Conservation (phyloP, 441 rosid genomes). For the Corymbia citriodora region DNA sequence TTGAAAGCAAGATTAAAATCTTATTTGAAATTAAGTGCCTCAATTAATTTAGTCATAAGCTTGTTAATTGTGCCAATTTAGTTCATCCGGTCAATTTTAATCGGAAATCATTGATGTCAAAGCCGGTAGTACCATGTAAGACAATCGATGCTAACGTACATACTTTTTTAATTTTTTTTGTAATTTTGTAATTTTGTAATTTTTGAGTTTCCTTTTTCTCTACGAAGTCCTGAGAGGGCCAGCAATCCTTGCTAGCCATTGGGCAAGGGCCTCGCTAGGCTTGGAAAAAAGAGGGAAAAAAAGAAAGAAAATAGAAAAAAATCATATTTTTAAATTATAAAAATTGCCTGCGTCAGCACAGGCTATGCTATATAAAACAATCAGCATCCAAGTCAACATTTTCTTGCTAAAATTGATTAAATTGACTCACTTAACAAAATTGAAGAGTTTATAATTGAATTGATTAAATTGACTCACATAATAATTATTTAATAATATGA, state of each 20-base stretch:
- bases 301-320: accelerated
- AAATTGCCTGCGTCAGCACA: accelerated
- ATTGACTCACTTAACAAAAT: no score
- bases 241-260: not conserved
- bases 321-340: accelerated
- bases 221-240: accelerated
- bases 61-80: no score
- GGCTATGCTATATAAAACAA: accelerated
- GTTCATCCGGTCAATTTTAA: no score
- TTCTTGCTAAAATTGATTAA: accelerated
- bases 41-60: not conserved
- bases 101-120: no score
- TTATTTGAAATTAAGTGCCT: not conserved
- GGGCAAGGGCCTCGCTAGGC: not conserved
- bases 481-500: no score
- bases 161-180: no score
- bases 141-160: accelerated
- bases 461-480: no score
- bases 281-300: not conserved
- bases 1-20: not conserved
- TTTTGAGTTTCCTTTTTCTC: not conserved
- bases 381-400: accelerated
- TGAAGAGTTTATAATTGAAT: no score
- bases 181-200: no score
- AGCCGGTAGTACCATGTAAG: no score